Evolutionary conservation across 495 filamentous ascomycete species (phyloP).

Genomic region (Elasticomyces elasticus): DNA sequence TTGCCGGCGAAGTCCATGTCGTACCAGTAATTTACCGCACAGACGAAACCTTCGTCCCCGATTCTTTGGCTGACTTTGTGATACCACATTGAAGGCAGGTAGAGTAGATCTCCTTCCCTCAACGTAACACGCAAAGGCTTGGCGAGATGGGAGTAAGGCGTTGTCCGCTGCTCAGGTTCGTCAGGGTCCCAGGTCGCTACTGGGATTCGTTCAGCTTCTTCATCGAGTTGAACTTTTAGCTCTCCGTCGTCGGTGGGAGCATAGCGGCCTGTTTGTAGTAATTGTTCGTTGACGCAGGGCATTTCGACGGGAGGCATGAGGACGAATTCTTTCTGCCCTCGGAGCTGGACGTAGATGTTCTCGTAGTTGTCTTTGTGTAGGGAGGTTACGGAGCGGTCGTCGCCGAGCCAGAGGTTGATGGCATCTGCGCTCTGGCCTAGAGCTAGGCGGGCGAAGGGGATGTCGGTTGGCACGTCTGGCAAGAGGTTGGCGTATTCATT

Average conservation of each 20-base stretch:
- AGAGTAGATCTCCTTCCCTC: slow-evolving; percentile 66
- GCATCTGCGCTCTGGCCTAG: slow-evolving; percentile 54
- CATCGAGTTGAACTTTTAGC: slow-evolving; percentile 30
- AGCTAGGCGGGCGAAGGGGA: slow-evolving; percentile 59
- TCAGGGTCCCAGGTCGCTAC: slow-evolving; percentile 68
- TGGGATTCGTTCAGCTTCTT: slow-evolving; percentile 39
- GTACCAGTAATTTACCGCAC: slow-evolving; percentile 73
- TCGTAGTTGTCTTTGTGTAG: slow-evolving; percentile 74
- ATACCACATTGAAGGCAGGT: slow-evolving; percentile 60
- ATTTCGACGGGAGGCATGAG: slow-evolving; percentile 56
- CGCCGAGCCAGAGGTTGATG: slow-evolving; percentile 72
- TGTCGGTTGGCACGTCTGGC: slow-evolving; percentile 42
- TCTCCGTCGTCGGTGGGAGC: slow-evolving; percentile 18
- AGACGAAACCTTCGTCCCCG: slow-evolving; percentile 53
- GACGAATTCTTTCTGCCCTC: slow-evolving; percentile 59
- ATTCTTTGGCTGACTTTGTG: slow-evolving; percentile 63
- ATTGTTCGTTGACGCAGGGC: slow-evolving; percentile 51
- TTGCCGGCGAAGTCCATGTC: slow-evolving; percentile 29
- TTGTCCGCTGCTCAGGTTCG: slow-evolving; percentile 35
- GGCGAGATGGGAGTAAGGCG: slow-evolving; percentile 45
- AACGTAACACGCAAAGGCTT: slow-evolving; percentile 51
- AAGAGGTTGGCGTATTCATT: slow-evolving; percentile 54
- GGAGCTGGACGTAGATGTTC: slow-evolving; percentile 66
- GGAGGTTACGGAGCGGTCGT: slow-evolving; percentile 51
- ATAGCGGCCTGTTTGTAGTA: slow-evolving; percentile 45